Evolutionary conservation across 2,329 filamentous ascomycete species (phyloP), one percentile per base, ranked within the genome.

Genomic region (Talaromyces piceae): DNA sequence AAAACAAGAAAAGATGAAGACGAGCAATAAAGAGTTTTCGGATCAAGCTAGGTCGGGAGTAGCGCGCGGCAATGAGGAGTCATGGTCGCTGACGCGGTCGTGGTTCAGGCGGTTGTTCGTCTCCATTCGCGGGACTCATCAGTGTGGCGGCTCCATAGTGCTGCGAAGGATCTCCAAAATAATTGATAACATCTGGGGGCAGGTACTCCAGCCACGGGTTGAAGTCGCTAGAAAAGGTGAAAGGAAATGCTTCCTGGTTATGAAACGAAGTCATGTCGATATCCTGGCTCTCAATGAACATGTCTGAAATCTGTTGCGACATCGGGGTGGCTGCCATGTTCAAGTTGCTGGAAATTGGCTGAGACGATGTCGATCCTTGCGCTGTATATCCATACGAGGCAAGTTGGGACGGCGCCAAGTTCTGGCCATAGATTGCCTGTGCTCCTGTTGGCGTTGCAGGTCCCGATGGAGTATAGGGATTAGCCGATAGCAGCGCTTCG

Each of bases 131-230:
- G 16, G 41, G 47, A 20, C 30, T 47, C 7, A 47, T 46, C 41
- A 41, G 20, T 12, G 41, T 20, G 16, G 41, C 16, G 30, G 48
- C 41, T 23, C 31, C 43, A 25, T 41, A 51, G 18, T 33, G 33
- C 31, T 47, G 22, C 9, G 67, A 64, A 41, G 65, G 59, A 9
- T 73, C 70, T 3, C 67, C 70, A 55, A 74, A 82, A 49, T 81
- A 76, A 27, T 43, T 43, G 33, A 86, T 61, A 54, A 87, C 77
- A 60, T 87, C 83, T 22, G 77, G 78, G 0, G 86, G 84, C 5
- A 89, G 70, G 54, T 87, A 87, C 59, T 88, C 86, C 9, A 90
- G 72, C 84, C 86, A 91, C 0, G 83, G 81, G 68, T 88, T 79
- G 41, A 88, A 84, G 13, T 82, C 78, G 1, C 81, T 83, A 25